Base-by-base conservation (phyloP, 1,139 yeast genomes). In the Scheffersomyces parashehatae region DNA sequence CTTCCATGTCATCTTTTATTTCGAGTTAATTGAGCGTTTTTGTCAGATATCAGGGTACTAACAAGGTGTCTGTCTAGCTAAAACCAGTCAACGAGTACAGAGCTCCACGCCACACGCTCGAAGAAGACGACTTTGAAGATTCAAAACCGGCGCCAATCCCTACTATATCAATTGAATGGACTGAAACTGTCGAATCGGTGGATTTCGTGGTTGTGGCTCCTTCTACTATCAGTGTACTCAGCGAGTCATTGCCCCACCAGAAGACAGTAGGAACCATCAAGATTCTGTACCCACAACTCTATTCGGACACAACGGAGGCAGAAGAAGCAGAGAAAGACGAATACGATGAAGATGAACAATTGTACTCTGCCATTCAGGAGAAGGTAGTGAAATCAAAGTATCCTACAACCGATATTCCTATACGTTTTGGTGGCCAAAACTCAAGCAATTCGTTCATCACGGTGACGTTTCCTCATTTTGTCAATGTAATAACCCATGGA, bases 71-170 rank as follows among this genome's bases (percentile, higher is more conserved):
- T 20, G 8, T 20, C 42, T 45, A 79, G 79, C 70, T 82, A 48
- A 82, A 80, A 75, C 84, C 83, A 26, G 72, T 81, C 73, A 65
- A 70, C 12, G 84, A 79, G 43, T 58, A 62, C 32, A 79, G 74
- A 39, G 65, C 74, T 26, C 81, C 85, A 10, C 75, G 87, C 45
- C 85, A 82, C 58, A 56, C 72, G 14, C 62, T 81, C 33, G 82
- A 78, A 37, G 80, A 75, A 35, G 77, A 75, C 33, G 69, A 63
- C 20, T 67, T 58, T 28, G 52, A 52, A 29, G 40, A 30, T 16
- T 35, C 42, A 2, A 61, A 50, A 15, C 40, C 51, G n/a, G 44
- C 46, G 5, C 53, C 55, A 3, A 37, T 52, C 14, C 65, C 64
- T 2, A 41, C 42, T 6, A 44, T 56, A 5, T 16, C 36, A 11